Conservation (phyloP, 208 protist species). For the Acanthamoeba lenticulata region DNA sequence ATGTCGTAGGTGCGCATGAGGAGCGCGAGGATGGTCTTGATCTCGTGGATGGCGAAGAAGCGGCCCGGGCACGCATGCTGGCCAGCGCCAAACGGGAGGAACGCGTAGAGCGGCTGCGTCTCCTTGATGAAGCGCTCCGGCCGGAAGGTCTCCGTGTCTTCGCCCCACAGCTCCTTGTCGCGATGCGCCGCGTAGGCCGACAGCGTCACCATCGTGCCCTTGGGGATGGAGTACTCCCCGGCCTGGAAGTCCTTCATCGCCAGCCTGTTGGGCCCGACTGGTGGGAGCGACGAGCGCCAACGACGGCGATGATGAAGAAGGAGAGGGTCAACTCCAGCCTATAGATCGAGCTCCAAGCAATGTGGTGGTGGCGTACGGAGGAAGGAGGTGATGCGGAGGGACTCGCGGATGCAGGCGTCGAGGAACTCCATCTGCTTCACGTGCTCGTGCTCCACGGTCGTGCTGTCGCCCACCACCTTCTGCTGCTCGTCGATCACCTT, state of each 20-base stretch:
- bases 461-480: background rate
- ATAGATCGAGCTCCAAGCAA: background rate
- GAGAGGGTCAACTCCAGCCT: background rate
- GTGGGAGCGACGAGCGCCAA: background rate
- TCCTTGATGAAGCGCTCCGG: slow-evolving; percentile 37
- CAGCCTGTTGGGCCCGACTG: slow-evolving; percentile 40
- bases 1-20: slow-evolving; percentile 12
- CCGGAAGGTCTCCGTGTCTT: background rate
- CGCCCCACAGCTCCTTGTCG: slow-evolving; percentile 1
- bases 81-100: slow-evolving; percentile 8
- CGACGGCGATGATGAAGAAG: too few species aligned
- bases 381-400: slow-evolving; percentile 23
- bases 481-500: slow-evolving; percentile 26
- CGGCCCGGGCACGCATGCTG: slow-evolving; percentile 28
- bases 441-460: slow-evolving; percentile 7
- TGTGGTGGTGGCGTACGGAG: background rate
- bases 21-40: slow-evolving; percentile 23
- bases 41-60: slow-evolving; percentile 51
- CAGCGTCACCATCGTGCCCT: slow-evolving; percentile 7
- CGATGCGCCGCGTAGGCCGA: slow-evolving; percentile 6
- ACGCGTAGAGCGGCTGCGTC: slow-evolving; percentile 32
- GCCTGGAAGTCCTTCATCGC: slow-evolving; percentile 18
- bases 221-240: background rate
- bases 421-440: slow-evolving; percentile 39
- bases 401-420: slow-evolving; percentile 28